Conservation (phyloP, 306 rosid genomes). For the Cicer yamashitae region DNA sequence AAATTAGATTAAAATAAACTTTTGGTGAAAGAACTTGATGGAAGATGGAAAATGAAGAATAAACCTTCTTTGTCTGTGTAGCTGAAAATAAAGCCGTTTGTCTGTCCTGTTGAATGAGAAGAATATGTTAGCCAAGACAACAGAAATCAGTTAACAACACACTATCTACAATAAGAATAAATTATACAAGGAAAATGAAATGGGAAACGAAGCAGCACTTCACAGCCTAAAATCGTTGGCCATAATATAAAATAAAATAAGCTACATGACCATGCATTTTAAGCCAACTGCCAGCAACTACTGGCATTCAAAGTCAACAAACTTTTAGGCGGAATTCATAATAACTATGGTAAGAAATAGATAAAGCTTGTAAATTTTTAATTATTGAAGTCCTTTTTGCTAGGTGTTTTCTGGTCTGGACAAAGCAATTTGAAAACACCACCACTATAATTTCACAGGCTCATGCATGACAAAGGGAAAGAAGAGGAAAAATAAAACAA, state of each 20-base stretch:
- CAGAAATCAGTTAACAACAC: background rate
- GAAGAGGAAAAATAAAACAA: background rate
- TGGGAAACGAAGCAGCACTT: background rate
- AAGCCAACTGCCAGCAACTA: constrained; percentile 25
- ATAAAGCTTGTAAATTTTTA: background rate
- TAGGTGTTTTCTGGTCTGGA: constrained; percentile 17
- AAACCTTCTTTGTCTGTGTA: constrained; percentile 92
- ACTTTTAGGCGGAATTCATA: constrained; percentile 11
- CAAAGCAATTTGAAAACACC: background rate
- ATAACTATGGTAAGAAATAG: constrained; percentile 2
- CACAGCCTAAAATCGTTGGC: constrained; percentile 11
- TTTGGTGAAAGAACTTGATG: constrained; percentile 5
- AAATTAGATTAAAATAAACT: background rate
- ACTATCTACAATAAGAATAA: constrained; percentile 9
- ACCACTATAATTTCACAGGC: constrained; percentile 24
- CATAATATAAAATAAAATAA: constrained; percentile 12
- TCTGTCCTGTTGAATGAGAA: constrained; percentile 68
- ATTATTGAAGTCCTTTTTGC: background rate
- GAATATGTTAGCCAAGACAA: constrained; percentile 40
- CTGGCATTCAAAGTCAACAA: background rate
- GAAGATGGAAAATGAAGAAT: constrained; percentile 37
- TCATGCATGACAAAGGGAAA: background rate
- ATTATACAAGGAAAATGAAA: background rate
- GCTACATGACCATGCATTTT: background rate
- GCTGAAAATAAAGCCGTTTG: constrained; percentile 97